Evolutionary conservation across 345 rosid species (phyloP).

Genomic region (Jatropha curcas): DNA sequence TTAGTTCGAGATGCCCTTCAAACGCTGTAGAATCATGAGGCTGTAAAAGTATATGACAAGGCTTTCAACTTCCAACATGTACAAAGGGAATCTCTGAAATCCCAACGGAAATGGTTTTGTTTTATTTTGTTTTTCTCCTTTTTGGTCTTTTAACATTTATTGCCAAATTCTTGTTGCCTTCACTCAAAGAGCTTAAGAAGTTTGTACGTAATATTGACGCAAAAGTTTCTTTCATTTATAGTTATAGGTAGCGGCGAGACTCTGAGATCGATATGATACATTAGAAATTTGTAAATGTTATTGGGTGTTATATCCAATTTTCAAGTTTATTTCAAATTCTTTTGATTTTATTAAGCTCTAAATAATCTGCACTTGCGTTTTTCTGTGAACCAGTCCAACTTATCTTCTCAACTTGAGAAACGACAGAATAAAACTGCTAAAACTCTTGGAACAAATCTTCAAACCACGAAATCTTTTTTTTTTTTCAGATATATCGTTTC

Average conservation of each 20-base stretch:
- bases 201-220: not conserved
- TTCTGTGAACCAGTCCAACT: too few species aligned
- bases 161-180: not conserved
- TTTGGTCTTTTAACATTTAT: not conserved
- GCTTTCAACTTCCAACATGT: not conserved
- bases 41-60: not conserved
- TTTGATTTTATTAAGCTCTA: too few species aligned
- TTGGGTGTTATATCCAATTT: not conserved
- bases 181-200: not conserved
- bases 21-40: not conserved
- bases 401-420: too few species aligned
- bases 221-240: not conserved
- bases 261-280: not conserved
- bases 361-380: too few species aligned
- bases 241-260: conserved; percentile 3
- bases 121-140: too few species aligned
- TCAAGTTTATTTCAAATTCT: too few species aligned
- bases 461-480: too few species aligned
- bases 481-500: too few species aligned
- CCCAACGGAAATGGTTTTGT: not conserved
- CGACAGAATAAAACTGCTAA: too few species aligned
- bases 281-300: not conserved
- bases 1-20: conserved; percentile 4
- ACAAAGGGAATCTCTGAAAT: conserved; percentile 6
- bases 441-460: too few species aligned